Evolutionary conservation across 345 rosid species (phyloP).

Genomic region (Populus ilicifolia): DNA sequence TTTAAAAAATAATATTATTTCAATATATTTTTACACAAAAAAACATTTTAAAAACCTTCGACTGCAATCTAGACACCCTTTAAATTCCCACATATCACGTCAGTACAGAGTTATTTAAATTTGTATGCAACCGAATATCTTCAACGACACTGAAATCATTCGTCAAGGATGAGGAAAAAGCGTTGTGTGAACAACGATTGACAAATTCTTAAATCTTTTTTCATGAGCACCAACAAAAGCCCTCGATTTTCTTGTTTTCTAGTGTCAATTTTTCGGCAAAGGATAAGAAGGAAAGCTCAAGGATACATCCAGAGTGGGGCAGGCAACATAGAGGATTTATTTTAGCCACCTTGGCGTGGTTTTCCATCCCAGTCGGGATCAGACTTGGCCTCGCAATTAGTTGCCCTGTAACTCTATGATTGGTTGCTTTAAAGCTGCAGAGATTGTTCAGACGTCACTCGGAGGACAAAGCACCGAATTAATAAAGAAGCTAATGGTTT

Average conservation of each 20-base stretch:
- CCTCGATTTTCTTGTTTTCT: background rate
- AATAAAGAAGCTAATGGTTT: background rate
- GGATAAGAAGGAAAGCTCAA: background rate
- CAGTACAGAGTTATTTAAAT: too few species aligned
- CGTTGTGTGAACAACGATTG: background rate
- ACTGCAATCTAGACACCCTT: too few species aligned
- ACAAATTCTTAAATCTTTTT: background rate
- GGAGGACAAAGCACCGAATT: background rate
- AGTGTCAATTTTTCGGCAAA: background rate
- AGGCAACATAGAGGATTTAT: background rate
- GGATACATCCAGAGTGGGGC: background rate
- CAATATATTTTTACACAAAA: too few species aligned
- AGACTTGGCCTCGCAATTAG: background rate
- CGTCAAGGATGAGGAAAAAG: background rate
- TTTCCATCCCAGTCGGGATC: background rate
- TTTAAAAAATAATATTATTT: too few species aligned
- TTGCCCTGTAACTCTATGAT: background rate
- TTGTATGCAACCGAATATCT: too few species aligned
- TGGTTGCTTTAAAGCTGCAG: background rate
- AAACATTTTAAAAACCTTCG: too few species aligned
- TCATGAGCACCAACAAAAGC: background rate
- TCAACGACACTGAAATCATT: too few species aligned
- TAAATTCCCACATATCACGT: background rate
- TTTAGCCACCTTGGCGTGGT: background rate
- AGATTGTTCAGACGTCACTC: background rate